phyloP scores from a whole-genome alignment of 495 filamentous ascomycete species.

The Aspergillus asperescens region DNA sequence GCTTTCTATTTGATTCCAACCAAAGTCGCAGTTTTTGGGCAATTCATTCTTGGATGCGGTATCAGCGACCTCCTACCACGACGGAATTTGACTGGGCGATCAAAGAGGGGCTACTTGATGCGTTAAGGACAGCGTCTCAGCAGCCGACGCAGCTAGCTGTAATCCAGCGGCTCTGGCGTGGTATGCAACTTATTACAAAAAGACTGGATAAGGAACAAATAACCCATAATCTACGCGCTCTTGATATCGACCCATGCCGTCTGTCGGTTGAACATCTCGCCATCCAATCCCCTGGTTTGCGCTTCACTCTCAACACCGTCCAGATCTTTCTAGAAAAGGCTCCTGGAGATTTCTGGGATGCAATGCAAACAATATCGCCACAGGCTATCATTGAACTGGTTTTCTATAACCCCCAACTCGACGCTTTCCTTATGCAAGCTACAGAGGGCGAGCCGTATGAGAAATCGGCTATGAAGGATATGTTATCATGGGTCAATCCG shows the following conservation, averaged over 20 bases:
- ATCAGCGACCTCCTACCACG: slow-evolving; percentile 49
- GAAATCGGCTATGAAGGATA: slow-evolving; percentile 51
- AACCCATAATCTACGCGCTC: slow-evolving; percentile 66
- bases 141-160: slow-evolving; percentile 46
- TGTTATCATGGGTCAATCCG: slow-evolving; percentile 66
- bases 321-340: slow-evolving; percentile 64
- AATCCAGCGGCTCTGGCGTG: slow-evolving; percentile 68
- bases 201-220: slow-evolving; percentile 69
- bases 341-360: slow-evolving; percentile 76
- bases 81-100: slow-evolving; percentile 82
- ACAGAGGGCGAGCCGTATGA: slow-evolving; percentile 50
- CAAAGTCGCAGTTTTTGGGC: slow-evolving; percentile 61
- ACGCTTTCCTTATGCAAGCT: slow-evolving; percentile 52
- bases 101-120: slow-evolving; percentile 53
- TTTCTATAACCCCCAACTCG: slow-evolving; percentile 64
- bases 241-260: slow-evolving; percentile 74
- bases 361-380: slow-evolving; percentile 71
- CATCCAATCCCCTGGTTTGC: slow-evolving; percentile 54
- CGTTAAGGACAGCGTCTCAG: slow-evolving; percentile 34
- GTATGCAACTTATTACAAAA: slow-evolving; percentile 62
- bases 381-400: slow-evolving; percentile 69
- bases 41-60: slow-evolving; percentile 57
- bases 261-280: slow-evolving; percentile 70
- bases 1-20: slow-evolving; percentile 70
- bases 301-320: slow-evolving; percentile 59